phyloP scores from a whole-genome alignment of 352 stramenopile species.

The Phytophthora cryptogea region DNA sequence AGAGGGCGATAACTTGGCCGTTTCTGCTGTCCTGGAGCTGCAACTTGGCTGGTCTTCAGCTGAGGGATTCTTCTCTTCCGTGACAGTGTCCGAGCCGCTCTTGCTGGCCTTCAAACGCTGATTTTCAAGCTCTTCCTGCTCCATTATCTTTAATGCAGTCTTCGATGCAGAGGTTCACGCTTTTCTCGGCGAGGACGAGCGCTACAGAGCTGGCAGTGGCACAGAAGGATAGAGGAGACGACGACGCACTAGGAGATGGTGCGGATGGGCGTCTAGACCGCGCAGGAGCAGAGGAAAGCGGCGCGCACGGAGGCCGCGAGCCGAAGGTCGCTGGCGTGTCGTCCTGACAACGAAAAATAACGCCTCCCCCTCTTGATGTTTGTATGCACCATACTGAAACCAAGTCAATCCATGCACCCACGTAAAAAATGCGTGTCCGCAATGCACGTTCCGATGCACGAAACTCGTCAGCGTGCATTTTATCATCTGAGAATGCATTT shows the following conservation, averaged over 20 bases:
- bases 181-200: slow-evolving; percentile 23
- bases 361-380: slow-evolving; percentile 4
- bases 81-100: neutral
- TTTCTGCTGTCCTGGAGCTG: neutral
- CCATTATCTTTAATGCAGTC: slow-evolving; percentile 2
- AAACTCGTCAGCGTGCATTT: too few species aligned
- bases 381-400: slow-evolving; percentile 1
- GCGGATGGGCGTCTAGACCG: neutral
- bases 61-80: neutral
- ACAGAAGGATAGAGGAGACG: slow-evolving; percentile 3
- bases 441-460: too few species aligned
- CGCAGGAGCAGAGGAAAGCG: neutral
- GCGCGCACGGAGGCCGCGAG: neutral
- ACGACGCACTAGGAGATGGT: neutral
- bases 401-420: too few species aligned
- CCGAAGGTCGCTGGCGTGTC: slow-evolving; percentile 19
- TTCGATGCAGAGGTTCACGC: neutral
- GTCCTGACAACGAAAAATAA: slow-evolving; percentile 2
- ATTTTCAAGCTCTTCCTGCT: slow-evolving; percentile 7
- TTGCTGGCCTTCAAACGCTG: neutral
- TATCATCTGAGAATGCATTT: too few species aligned
- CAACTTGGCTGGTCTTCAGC: slow-evolving; percentile 1
- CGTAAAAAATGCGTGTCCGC: too few species aligned
- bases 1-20: slow-evolving; percentile 23
- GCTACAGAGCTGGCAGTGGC: slow-evolving; percentile 12